These are phyloP conservation scores for Podila minutissima DNA, from an alignment of 192 early-diverging fungal genomes.

Conservation along the genomic window DNA sequence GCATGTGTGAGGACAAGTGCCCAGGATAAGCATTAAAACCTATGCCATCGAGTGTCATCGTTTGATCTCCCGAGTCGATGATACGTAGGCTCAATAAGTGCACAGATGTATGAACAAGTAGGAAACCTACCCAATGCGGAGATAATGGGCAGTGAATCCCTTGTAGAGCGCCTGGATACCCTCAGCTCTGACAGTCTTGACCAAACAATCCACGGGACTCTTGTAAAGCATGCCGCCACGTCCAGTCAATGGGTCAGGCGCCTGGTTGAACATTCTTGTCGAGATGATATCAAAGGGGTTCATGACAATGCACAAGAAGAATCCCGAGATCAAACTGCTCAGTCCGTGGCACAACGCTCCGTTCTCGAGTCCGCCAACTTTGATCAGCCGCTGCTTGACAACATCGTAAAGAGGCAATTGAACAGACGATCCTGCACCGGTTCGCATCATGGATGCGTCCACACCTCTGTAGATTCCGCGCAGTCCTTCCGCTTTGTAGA, in stretches of 20 bases:
- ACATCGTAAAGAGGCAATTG: constrained; percentile 93
- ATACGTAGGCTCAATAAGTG: background rate
- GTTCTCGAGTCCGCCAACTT: constrained; percentile 65
- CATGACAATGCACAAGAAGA: constrained; percentile 91
- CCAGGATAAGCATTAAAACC: constrained; percentile 19
- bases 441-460: constrained; percentile 89
- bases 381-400: constrained; percentile 71
- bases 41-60: background rate
- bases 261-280: constrained; percentile 96
- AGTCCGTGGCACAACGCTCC: constrained; percentile 76
- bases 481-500: constrained; percentile 78
- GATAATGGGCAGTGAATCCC: constrained; percentile 91
- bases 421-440: constrained; percentile 87
- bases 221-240: constrained; percentile 80
- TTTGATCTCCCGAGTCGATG: background rate
- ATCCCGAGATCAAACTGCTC: constrained; percentile 81
- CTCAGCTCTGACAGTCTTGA: constrained; percentile 86
- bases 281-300: constrained; percentile 98
- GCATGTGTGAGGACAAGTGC: background rate
- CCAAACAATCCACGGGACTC: constrained; percentile 84
- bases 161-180: constrained; percentile 89
- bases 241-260: constrained; percentile 63
- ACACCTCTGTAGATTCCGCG: constrained; percentile 88
- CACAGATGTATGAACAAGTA: constrained; percentile 31
- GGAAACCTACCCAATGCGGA: constrained; percentile 81